phyloP scores from a whole-genome alignment of 257 asterid genomes.

The Nicotiana obtusifolia region DNA sequence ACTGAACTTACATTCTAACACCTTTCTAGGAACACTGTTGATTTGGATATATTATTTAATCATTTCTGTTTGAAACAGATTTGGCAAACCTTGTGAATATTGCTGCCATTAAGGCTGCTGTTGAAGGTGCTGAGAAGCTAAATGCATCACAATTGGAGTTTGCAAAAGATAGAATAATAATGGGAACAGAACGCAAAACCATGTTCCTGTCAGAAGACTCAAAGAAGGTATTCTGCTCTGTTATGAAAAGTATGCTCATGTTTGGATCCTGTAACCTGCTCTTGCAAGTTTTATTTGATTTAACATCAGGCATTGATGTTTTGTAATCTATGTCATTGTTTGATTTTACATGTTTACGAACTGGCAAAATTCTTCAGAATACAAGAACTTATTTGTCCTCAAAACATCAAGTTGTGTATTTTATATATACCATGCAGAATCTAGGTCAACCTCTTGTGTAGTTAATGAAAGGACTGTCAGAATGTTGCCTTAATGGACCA shows the following conservation, averaged over 20 bases:
- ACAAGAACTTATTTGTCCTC: not conserved
- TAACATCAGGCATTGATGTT: not conserved
- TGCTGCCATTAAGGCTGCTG: conserved; percentile 98
- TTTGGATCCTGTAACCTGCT: not conserved
- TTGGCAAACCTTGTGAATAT: conserved; percentile 87
- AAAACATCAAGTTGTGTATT: not conserved
- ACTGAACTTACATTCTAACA: not conserved
- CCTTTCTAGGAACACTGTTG: not conserved
- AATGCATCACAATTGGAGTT: conserved; percentile 72
- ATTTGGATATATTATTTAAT: not conserved
- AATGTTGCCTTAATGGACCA: not conserved
- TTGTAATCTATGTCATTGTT: not conserved
- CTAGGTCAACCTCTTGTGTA: not conserved
- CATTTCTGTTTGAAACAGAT: conserved; percentile 37
- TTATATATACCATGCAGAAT: not conserved
- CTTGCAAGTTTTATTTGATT: not conserved
- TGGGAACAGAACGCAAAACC: conserved; percentile 98
- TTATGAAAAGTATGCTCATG: not conserved
- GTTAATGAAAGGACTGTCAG: not conserved
- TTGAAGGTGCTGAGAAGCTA: conserved; percentile 94
- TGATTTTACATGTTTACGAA: not conserved
- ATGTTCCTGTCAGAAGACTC: conserved; percentile 94
- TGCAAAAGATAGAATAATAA: conserved; percentile 93
- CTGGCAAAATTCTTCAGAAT: not conserved
- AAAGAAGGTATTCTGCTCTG: conserved; percentile 51